phyloP scores from a whole-genome alignment of 768 basidiomycete genomes.

The Leccinum subtestaceum region DNA sequence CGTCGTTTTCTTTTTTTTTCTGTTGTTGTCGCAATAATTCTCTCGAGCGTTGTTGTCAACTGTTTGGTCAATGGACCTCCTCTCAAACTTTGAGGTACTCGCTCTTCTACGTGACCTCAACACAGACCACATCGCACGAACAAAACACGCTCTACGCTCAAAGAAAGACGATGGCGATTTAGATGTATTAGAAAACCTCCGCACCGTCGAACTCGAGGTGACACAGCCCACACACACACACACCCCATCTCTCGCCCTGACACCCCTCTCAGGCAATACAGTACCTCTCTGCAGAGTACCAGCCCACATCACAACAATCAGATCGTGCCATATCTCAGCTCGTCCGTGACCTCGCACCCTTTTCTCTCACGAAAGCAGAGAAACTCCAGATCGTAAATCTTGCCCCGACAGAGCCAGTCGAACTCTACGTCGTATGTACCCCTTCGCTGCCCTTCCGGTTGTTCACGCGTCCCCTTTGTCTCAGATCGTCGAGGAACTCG shows the following conservation, averaged over 20 bases:
- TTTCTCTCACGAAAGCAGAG: conserved; percentile 84
- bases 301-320: conserved; percentile 66
- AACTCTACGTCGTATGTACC: conserved; percentile 80
- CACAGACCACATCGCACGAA: conserved; percentile 63
- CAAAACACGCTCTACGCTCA: conserved; percentile 66
- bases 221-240: neutral
- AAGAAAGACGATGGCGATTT: conserved; percentile 71
- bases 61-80: conserved; percentile 43
- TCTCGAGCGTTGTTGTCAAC: conserved; percentile 23
- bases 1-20: conserved; percentile 5
- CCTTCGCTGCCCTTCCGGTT: neutral
- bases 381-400: conserved; percentile 92
- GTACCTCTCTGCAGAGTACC: conserved; percentile 74
- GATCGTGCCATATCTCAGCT: conserved; percentile 62
- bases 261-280: conserved; percentile 64
- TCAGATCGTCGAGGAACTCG: conserved; percentile 92
- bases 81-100: conserved; percentile 88
- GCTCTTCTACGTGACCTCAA: conserved; percentile 74
- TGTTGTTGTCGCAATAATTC: neutral
- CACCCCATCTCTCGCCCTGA: neutral
- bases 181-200: conserved; percentile 69
- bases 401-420: conserved; percentile 75
- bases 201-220: conserved; percentile 80
- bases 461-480: neutral
- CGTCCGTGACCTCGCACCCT: conserved; percentile 62